A percentile compares a stretch with the other conserved stretches of the same genome.
Evolutionary conservation across 148 eudicot species (phyloP).

Genomic region (Rhododendron williamsianum): DNA sequence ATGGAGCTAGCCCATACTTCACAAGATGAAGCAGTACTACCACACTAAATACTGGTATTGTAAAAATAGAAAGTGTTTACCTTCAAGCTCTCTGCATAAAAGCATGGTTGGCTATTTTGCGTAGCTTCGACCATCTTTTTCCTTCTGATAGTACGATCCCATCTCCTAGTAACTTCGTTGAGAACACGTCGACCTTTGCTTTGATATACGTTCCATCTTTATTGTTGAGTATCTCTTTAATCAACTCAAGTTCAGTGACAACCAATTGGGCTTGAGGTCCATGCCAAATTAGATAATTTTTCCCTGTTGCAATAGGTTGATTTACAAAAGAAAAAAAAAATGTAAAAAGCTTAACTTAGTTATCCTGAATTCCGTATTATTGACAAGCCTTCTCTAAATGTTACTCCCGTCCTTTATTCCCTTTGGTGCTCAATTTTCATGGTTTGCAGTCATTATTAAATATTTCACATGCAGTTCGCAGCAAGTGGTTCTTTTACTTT

Average conservation of each 20-base stretch:
- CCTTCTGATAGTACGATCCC: conserved; percentile 9
- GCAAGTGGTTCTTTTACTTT: too few species aligned
- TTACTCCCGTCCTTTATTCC: neutral
- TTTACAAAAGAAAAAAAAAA: neutral
- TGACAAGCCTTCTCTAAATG: neutral
- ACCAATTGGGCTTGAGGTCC: conserved; percentile 14
- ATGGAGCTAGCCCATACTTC: too few species aligned
- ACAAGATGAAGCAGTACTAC: too few species aligned
- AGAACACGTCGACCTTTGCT: neutral
- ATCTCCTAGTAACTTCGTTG: conserved; percentile 14
- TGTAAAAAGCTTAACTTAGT: neutral
- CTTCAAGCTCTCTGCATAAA: too few species aligned
- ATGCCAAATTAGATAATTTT: conserved; percentile 11
- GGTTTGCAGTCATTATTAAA: neutral
- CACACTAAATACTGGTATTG: too few species aligned
- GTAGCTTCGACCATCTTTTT: conserved; percentile 15
- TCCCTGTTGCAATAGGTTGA: conserved; percentile 8
- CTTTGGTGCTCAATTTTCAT: neutral
- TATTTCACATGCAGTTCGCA: too few species aligned
- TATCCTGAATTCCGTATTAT: neutral
- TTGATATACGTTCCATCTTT: neutral
- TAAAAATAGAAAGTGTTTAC: too few species aligned
- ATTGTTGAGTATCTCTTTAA: conserved; percentile 14
- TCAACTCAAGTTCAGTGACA: conserved; percentile 17
- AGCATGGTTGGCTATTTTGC: conserved; percentile 8